phyloP scores from a whole-genome alignment of 306 rosid species.

The Gastrolobium bilobum region DNA sequence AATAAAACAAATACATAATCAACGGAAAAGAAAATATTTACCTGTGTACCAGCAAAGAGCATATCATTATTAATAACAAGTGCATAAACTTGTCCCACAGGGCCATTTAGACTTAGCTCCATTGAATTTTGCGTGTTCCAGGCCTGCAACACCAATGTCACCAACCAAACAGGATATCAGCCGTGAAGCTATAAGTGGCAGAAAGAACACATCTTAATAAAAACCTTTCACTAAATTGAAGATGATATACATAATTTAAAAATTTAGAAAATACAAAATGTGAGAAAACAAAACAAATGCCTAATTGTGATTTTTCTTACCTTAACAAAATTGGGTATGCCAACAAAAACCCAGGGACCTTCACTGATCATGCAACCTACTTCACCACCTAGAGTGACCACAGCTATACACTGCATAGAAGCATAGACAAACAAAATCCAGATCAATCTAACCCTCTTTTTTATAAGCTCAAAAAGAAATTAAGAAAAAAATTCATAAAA shows the following conservation, averaged over 20 bases:
- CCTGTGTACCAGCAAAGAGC: constrained; percentile 99
- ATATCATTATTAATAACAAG: constrained; percentile 83
- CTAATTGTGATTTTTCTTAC: constrained; percentile 53
- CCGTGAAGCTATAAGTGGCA: not conserved
- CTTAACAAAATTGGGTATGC: constrained; percentile 84
- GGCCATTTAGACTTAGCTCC: constrained; percentile 85
- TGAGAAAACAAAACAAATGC: constrained; percentile 1
- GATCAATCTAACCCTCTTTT: constrained; percentile 8
- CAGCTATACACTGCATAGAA: constrained; percentile 71
- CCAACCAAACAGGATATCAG: constrained; percentile 43
- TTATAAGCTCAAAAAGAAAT: not conserved
- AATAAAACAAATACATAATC: constrained; percentile 28
- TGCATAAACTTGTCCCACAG: constrained; percentile 96
- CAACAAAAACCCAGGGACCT: constrained; percentile 98
- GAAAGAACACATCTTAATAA: not conserved
- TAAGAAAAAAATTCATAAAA: not conserved
- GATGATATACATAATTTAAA: constrained; percentile 20
- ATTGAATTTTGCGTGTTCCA: constrained; percentile 84
- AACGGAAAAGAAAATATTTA: constrained; percentile 50
- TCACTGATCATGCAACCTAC: constrained; percentile 95
- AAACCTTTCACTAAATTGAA: constrained; percentile 23
- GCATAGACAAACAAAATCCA: constrained; percentile 41
- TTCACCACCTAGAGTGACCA: constrained; percentile 82
- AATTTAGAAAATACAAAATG: constrained; percentile 2
- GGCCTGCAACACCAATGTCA: constrained; percentile 68